Conservation (phyloP, 1,284 basidiomycete species). For the Malassezia arunalokei region DNA sequence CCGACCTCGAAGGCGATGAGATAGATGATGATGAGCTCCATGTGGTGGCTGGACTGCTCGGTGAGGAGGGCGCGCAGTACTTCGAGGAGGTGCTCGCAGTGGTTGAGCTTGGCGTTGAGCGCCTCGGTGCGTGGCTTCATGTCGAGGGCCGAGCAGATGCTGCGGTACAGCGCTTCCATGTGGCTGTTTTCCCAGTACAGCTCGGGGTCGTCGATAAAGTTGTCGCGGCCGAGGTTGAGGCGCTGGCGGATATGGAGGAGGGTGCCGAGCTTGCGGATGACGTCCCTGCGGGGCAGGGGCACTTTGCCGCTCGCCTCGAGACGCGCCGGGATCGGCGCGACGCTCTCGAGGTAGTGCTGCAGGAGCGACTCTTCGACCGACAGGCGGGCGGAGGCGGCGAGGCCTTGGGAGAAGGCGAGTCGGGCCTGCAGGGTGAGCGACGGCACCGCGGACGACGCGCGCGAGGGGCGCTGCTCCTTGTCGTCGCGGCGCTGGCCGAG, state of each 20-base stretch:
- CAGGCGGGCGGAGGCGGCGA: constrained; percentile 40
- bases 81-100: constrained; percentile 37
- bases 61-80: constrained; percentile 41
- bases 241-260: constrained; percentile 34
- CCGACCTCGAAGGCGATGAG: constrained; percentile 36
- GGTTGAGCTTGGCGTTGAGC: constrained; percentile 41
- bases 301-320: constrained; percentile 32
- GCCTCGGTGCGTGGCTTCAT: constrained; percentile 34
- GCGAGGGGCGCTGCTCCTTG: constrained; percentile 8
- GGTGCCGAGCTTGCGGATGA: constrained; percentile 41
- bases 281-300: constrained; percentile 32
- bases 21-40: constrained; percentile 41
- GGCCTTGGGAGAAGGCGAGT: constrained; percentile 40
- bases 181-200: constrained; percentile 42
- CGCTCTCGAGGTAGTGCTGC: constrained; percentile 24
- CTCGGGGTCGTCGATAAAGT: constrained; percentile 43
- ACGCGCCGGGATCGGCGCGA: constrained; percentile 25
- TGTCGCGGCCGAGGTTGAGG: constrained; percentile 36
- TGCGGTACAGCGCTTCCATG: constrained; percentile 38
- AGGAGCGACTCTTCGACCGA: constrained; percentile 35
- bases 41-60: constrained; percentile 36
- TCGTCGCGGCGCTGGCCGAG: constrained; percentile 30
- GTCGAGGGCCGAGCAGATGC: constrained; percentile 36
- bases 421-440: constrained; percentile 28
- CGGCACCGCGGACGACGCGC: neutral